phyloP scores from a whole-genome alignment of 768 basidiomycete species.

The Rhodosporidiobolus sp. region DNA sequence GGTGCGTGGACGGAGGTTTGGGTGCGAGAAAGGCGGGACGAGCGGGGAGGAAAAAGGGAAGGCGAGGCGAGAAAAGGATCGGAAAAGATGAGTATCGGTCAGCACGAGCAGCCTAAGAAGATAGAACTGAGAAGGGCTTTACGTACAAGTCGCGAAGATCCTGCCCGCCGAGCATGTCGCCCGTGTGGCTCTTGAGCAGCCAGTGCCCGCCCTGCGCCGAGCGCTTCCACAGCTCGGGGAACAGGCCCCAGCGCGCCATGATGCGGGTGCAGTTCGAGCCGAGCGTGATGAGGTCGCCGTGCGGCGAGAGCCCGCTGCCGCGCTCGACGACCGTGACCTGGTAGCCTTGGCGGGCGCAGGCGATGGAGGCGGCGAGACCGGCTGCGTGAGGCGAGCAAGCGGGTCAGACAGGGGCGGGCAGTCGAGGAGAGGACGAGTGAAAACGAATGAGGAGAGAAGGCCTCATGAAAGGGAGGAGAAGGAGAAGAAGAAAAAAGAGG shows the following conservation, averaged over 20 bases:
- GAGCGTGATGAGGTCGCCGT: slow-evolving; percentile 12
- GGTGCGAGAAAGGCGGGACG: no score
- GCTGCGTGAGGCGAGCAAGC: not conserved
- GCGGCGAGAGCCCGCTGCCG: not conserved
- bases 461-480: no score
- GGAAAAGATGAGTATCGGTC: no score
- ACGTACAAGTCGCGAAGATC: slow-evolving; percentile 13
- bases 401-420: not conserved
- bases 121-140: no score
- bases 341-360: slow-evolving; percentile 8
- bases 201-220: not conserved
- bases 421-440: not conserved
- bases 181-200: not conserved
- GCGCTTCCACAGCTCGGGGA: not conserved
- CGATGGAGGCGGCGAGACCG: slow-evolving; percentile 17
- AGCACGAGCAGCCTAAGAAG: no score
- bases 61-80: not conserved
- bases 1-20: no score
- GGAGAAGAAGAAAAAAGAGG: no score
- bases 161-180: not conserved
- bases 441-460: no score
- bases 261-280: slow-evolving; percentile 2
- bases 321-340: slow-evolving; percentile 12
- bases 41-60: no score
- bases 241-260: slow-evolving; percentile 10